phyloP scores from a whole-genome alignment of 177 flowering plant species.

The Vitis hybrid region DNA sequence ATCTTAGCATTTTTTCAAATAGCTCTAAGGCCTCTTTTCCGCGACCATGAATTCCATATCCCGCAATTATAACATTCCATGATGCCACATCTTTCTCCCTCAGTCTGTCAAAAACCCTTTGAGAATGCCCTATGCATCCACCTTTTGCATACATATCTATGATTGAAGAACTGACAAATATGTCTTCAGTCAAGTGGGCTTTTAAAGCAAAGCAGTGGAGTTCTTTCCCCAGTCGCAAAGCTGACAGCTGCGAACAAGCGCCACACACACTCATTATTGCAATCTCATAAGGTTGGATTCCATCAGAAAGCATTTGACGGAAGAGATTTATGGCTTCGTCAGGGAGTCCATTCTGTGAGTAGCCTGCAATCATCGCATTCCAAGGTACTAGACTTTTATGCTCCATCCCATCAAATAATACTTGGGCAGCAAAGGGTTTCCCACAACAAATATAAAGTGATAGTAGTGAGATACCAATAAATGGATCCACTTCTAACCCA shows the following conservation, averaged over 20 bases:
- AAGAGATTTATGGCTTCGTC: conserved; percentile 39
- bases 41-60: conserved; percentile 59
- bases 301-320: conserved; percentile 40
- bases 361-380: conserved; percentile 73
- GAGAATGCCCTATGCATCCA: conserved; percentile 48
- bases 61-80: conserved; percentile 62
- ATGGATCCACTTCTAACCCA: conserved; percentile 51
- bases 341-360: conserved; percentile 43
- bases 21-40: conserved; percentile 46
- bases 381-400: conserved; percentile 48
- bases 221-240: conserved; percentile 55
- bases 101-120: conserved; percentile 39
- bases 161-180: conserved; percentile 44
- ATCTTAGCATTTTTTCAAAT: conserved; percentile 42
- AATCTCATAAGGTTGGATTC: conserved; percentile 39
- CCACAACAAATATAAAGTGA: conserved; percentile 56
- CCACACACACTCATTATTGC: conserved; percentile 37
- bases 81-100: conserved; percentile 39
- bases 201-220: conserved; percentile 52
- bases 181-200: conserved; percentile 30
- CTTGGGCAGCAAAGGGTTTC: conserved; percentile 28
- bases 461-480: conserved; percentile 46
- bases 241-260: conserved; percentile 60
- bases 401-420: conserved; percentile 42
- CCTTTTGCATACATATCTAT: conserved; percentile 69